Evolutionary conservation across 805 yeast genomes (phyloP).

Genomic region (Cephaloascus albidus): DNA sequence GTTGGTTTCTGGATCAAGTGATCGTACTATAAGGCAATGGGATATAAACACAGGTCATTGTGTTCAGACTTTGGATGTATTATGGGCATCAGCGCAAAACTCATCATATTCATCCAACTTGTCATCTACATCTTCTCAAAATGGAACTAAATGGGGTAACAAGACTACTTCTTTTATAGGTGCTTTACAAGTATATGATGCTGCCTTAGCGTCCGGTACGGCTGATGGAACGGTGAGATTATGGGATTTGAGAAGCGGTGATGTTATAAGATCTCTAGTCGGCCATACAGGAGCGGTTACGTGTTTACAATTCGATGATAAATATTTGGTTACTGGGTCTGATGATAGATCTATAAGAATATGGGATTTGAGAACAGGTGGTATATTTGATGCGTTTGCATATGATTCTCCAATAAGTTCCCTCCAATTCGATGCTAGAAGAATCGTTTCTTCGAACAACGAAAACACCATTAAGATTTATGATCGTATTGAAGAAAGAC

Average conservation of each 20-base stretch:
- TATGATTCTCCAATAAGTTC: constrained; percentile 47
- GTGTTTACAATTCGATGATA: constrained; percentile 60
- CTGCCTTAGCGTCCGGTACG: constrained; percentile 73
- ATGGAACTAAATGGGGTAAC: constrained; percentile 2
- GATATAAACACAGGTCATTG: constrained; percentile 59
- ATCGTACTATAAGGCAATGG: constrained; percentile 70
- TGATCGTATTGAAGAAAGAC: constrained; percentile 44
- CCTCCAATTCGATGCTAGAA: constrained; percentile 48
- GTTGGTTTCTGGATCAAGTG: constrained; percentile 64
- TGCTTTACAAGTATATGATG: constrained; percentile 62
- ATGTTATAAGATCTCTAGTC: constrained; percentile 45
- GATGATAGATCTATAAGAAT: constrained; percentile 53
- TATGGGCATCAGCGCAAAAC: constrained; percentile 41
- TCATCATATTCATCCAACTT: constrained; percentile 2
- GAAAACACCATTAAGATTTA: constrained; percentile 45
- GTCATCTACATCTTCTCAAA: constrained; percentile 6
- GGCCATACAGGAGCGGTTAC: constrained; percentile 71
- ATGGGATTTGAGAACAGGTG: constrained; percentile 70
- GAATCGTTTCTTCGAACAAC: constrained; percentile 44
- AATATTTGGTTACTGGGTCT: constrained; percentile 53
- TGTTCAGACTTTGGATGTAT: constrained; percentile 59
- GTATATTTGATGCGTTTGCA: constrained; percentile 50
- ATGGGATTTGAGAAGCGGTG: constrained; percentile 71
- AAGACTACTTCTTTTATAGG: constrained; percentile 39
- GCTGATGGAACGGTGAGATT: constrained; percentile 66